Base-by-base conservation (phyloP, 305 asterid species). In the Solanum chacoense region DNA sequence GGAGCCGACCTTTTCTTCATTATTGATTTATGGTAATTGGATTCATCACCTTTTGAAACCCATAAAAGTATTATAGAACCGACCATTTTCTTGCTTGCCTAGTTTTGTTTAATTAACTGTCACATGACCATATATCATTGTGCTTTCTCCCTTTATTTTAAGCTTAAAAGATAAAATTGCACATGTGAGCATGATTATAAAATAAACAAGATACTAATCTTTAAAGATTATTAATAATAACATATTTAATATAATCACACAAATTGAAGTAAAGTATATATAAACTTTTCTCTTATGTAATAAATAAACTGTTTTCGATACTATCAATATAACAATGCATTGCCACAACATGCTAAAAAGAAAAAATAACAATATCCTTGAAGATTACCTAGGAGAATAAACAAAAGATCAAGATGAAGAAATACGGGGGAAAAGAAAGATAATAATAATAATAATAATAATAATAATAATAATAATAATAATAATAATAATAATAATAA, bases 241-340 rank as follows among this genome's bases (percentile, higher is more conserved):
- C 0, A 63, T 63, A 63, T 63, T 63, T 0, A 0, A 1, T 63
- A 63, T 63, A 63, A 22, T 63, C 12, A 22, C 2, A 4, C 0
- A 4, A 9, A 1, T 63, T 22, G 1, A 2, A 59, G 0, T 55
- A 55, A 1, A 55, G 3, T 55, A 18, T 45, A 0, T 1, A 50
- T 14, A 50, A 0, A 14, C 0, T 14, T 16, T 16, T 0, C n/a
- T 50, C 22, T 50, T 50, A 0, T 50, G 8, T 0, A 4, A 8
- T 65, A 0, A 10, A n/a, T 7, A 65, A n/a, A 1, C 6, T 65
- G 0, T 65, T 65, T 65, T 9, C 7, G 3, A 65, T 24, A 10
- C 4, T 1, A 7, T 12, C 9, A 2, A 69, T 2, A 29, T 8
- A 72, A 13, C n/a, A 29, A 0, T 14, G 11, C 77, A 72, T 28